Percentiles rank a stretch among this genome's conserved stretches.
phyloP scores from a whole-genome alignment of 1,284 basidiomycete species.

The Tilletia caries region DNA sequence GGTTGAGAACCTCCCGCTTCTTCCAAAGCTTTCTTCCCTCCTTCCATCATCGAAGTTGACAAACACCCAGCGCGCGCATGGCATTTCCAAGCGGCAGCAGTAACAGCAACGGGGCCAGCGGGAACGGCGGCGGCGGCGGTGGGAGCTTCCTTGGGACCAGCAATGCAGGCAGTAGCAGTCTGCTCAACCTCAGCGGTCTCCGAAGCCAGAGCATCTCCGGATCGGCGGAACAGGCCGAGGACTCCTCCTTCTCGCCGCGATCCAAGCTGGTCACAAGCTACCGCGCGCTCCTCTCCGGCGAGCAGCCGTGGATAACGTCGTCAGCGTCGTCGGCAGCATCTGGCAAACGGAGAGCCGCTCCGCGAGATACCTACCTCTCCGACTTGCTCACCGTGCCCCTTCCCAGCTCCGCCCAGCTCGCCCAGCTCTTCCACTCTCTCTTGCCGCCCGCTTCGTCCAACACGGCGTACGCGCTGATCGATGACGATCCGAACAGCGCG shows the following conservation, averaged over 20 bases:
- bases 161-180: too few species aligned
- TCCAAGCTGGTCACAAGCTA: constrained; percentile 5
- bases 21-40: too few species aligned
- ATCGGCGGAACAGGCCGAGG: not conserved
- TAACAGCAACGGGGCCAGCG: too few species aligned
- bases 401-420: not conserved
- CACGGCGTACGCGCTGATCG: not conserved
- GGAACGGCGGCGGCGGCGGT: too few species aligned
- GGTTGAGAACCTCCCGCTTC: too few species aligned
- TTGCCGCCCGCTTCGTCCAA: not conserved
- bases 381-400: constrained; percentile 6
- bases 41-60: too few species aligned
- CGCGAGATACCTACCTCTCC: constrained; percentile 1
- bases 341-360: not conserved
- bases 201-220: too few species aligned
- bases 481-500: not conserved
- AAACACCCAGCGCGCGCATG: too few species aligned
- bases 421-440: not conserved
- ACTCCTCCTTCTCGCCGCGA: not conserved
- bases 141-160: too few species aligned
- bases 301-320: not conserved
- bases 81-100: too few species aligned
- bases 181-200: too few species aligned
- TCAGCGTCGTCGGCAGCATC: not conserved
- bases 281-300: not conserved